Evolutionary conservation across 768 basidiomycete species (phyloP), one percentile per base, ranked within the genome.

Genomic region (Dentipellis sp.): DNA sequence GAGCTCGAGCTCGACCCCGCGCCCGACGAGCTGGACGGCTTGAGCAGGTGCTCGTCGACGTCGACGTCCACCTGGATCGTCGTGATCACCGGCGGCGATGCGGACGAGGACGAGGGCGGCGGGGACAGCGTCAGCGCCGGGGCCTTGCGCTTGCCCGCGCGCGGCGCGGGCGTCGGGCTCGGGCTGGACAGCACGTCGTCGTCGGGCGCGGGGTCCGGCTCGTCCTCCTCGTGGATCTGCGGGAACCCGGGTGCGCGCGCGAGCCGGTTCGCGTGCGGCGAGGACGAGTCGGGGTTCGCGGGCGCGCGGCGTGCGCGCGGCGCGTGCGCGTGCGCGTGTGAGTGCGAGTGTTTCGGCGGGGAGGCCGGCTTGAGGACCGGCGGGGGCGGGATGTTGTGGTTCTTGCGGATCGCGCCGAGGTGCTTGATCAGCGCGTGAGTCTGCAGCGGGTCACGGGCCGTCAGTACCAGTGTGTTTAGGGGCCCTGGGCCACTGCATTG

Each of bases 201-300:
- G 4, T 76, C 76, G 9, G 72, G 73, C 1, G 76, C 75, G 19
- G 76, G 76, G 19, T 66, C 66, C 16, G 59, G 66, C 64, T 88
- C 86, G 1, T 86, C 83, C 47, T 87, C 86, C 64, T 88, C 86
- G 34, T 71, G 63, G 53, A 88, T 87, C 14, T 79, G 82, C 0
- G 86, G 85, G 38, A 88, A 66, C 53, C 78, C 83, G 9, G 84
- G 87, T 40, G 80, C 71, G 51, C 82, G 79, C n/a, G 84, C 78
- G 54, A 87, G 74, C 40, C 84, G 80, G 59, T 75, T 75, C 22
- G 72, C 68, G 54, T 77, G 76, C 1, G 79, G 80, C 14, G 79
- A 49, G 42, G 42, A 78, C 55, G 72, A 56, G 53, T 72, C 72
- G 10, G 70, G 70, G 62, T 75, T 72, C 39, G 69, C 63, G 19